Evolutionary conservation across 768 basidiomycete genomes (phyloP).

Genomic region (Scleroderma citrinum): DNA sequence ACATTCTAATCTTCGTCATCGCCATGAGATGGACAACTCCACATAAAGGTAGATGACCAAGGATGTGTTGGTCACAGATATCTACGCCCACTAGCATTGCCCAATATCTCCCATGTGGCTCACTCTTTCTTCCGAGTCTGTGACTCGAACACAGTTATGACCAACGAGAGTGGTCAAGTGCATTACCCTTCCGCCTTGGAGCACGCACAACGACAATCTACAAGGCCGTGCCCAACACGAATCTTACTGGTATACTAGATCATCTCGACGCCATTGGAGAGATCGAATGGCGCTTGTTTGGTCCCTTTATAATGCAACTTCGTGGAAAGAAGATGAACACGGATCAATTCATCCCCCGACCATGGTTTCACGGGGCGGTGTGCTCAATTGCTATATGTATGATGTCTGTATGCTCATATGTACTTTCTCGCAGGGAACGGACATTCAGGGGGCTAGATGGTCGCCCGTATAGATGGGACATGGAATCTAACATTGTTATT

Average conservation of each 20-base stretch:
- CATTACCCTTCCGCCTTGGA: slow-evolving; percentile 15
- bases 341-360: slow-evolving; percentile 17
- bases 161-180: slow-evolving; percentile 20
- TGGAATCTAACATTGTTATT: slow-evolving; percentile 9
- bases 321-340: slow-evolving; percentile 22
- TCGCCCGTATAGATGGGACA: slow-evolving; percentile 29
- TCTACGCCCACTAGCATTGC: too few species aligned
- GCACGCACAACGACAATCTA: slow-evolving; percentile 18
- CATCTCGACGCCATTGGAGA: slow-evolving; percentile 27
- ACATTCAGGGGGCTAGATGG: slow-evolving; percentile 31
- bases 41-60: too few species aligned
- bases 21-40: too few species aligned
- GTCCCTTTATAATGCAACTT: slow-evolving; percentile 26
- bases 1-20: too few species aligned
- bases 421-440: not conserved
- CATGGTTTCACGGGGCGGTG: slow-evolving; percentile 17
- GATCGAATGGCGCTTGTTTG: slow-evolving; percentile 29
- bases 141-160: slow-evolving; percentile 22
- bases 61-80: too few species aligned
- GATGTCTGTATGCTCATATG: not conserved
- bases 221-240: slow-evolving; percentile 19
- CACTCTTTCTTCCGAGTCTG: slow-evolving; percentile 15
- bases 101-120: slow-evolving; percentile 22
- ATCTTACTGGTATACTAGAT: slow-evolving; percentile 20
- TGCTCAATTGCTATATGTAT: not conserved